Evolutionary conservation across 768 basidiomycete species (phyloP), one percentile per base, ranked within the genome.

Genomic region (Russula ochroleuca): DNA sequence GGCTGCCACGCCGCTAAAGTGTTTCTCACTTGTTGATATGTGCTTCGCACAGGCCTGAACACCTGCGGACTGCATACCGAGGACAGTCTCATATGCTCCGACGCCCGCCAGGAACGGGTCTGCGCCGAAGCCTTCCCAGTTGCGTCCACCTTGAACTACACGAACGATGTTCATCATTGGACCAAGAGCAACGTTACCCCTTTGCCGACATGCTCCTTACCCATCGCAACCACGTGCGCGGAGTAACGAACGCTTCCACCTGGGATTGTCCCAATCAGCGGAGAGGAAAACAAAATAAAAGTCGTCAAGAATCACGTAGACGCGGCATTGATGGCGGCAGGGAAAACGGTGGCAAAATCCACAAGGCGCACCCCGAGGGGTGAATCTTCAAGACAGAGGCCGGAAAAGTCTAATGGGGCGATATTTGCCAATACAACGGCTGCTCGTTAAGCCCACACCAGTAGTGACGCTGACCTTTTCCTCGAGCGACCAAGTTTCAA

Each of bases 121-220:
- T 11, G 83, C 92, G 35, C 94, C 93, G 62, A 94, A n/a, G n/a
- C 92, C 92, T 78, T 96, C 94, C 91, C 92, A 96, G 74, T 94
- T 93, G 33, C 94, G 79, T 19, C 94, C 94, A 8, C 88, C 92
- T 67, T 83, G 79, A 3, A 88, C 21, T n/a, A 87, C 75, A 19
- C 90, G 83, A 3, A 87, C 89, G 78, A 95, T 83, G 72, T 94
- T 94, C 85, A 92, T 94, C 87, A 90, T 90, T 0, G 92, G 83
- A 33, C 81, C 78, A 3, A 95, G 80, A 11, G 85, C 87, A 54
- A 95, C 76, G 69, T 97, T 49, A 91, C 85, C 25, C 95, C 95
- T 71, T 95, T 94, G 35, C 83, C 85, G 61, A 80, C 80, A 75
- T 91, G 88, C 72, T 98, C 95, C 59, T 79, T 70, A 21, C 93